Conservation (phyloP, 2,329 filamentous ascomycete species). For the Passalora sequoiae region DNA sequence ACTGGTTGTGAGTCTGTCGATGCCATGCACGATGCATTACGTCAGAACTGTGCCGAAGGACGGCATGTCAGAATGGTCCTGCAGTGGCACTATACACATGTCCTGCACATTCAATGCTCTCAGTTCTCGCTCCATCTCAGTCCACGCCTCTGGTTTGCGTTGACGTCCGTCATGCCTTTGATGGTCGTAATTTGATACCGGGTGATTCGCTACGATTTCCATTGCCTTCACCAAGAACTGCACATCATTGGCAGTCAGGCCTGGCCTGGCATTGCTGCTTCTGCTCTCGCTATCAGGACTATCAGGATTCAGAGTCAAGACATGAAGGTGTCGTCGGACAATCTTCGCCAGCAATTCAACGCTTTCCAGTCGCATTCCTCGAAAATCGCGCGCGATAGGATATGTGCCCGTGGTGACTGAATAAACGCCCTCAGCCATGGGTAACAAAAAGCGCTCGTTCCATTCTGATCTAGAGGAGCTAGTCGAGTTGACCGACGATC, state of each 20-base stretch:
- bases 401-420: slow-evolving; percentile 21
- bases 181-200: slow-evolving; percentile 11
- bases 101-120: slow-evolving; percentile 2
- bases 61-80: too few relatives aligned
- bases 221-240: slow-evolving; percentile 20
- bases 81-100: too few relatives aligned
- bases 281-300: not conserved
- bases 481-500: slow-evolving; percentile 2
- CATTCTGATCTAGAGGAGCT: slow-evolving; percentile 11
- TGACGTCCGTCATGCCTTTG: slow-evolving; percentile 2
- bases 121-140: slow-evolving; percentile 12
- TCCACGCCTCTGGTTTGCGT: slow-evolving; percentile 8
- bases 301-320: not conserved
- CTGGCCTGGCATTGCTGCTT: not conserved
- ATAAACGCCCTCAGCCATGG: slow-evolving; percentile 9
- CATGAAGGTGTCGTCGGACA: slow-evolving; percentile 11
- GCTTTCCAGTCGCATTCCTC: slow-evolving; percentile 23
- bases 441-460: slow-evolving; percentile 12
- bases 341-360: slow-evolving; percentile 22
- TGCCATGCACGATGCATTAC: too few relatives aligned
- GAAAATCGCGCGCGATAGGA: slow-evolving; percentile 18
- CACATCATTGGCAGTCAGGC: slow-evolving; percentile 1
- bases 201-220: slow-evolving; percentile 22
- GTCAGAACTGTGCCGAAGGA: too few relatives aligned
- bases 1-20: too few relatives aligned